Percentiles rank a stretch among this genome's conserved stretches.
Conservation (phyloP, 345 rosid genomes). For the Arabidopsis arenosa region DNA sequence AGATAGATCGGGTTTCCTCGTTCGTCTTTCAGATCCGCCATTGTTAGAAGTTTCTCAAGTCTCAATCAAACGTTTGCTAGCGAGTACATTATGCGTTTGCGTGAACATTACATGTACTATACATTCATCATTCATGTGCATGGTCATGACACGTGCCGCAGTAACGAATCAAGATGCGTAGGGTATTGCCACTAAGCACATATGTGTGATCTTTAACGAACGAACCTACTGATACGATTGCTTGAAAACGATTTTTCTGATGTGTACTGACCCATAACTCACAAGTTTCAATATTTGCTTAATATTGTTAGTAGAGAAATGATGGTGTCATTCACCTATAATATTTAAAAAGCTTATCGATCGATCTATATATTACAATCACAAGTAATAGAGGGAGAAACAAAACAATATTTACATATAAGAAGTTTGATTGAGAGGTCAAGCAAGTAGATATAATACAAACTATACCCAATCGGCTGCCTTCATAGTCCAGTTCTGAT, state of each 20-base stretch:
- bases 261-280: not conserved
- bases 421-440: slow-evolving; percentile 1
- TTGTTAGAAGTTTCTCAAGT: slow-evolving; percentile 24
- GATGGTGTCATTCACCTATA: not conserved
- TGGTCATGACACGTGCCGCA: slow-evolving; percentile 27
- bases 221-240: not conserved
- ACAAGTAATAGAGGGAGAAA: not conserved
- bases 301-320: not conserved
- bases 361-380: not conserved
- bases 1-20: slow-evolving; percentile 55
- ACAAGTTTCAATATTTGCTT: not conserved
- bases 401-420: slow-evolving; percentile 21
- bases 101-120: not conserved
- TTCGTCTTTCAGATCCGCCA: slow-evolving; percentile 71
- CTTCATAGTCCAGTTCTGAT: slow-evolving; percentile 7
- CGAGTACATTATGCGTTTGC: slow-evolving; percentile 1
- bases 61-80: slow-evolving; percentile 1
- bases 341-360: not conserved
- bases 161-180: slow-evolving; percentile 13
- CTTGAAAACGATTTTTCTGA: not conserved
- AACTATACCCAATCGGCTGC: slow-evolving; percentile 11
- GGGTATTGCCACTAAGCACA: slow-evolving; percentile 24
- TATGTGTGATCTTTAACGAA: slow-evolving; percentile 19
- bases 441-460: slow-evolving; percentile 15
- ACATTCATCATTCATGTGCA: slow-evolving; percentile 17